A percentile compares a stretch with the other conserved stretches of the same genome.
phyloP scores from a whole-genome alignment of 805 yeast genomes.

The Saccharomycopsis vini region DNA sequence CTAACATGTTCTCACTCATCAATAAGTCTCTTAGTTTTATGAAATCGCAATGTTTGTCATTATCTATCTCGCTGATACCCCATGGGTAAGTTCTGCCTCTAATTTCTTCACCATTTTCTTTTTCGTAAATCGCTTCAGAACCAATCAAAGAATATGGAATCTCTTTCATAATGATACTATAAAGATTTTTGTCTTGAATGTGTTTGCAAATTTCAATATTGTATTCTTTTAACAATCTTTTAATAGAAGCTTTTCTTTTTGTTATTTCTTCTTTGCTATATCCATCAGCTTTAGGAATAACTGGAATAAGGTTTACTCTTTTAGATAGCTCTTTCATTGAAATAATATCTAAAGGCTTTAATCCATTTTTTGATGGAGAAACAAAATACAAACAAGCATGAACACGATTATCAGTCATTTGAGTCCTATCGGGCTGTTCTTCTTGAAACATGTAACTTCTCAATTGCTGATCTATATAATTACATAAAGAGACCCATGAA shows the following conservation, averaged over 20 bases:
- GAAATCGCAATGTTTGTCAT: slow-evolving; percentile 72
- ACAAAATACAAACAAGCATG: slow-evolving; percentile 84
- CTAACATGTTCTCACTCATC: slow-evolving; percentile 65
- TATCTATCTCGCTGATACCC: slow-evolving; percentile 84
- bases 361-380: slow-evolving; percentile 53
- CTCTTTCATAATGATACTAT: slow-evolving; percentile 29
- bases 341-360: slow-evolving; percentile 60
- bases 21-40: slow-evolving; percentile 51
- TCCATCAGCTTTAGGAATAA: slow-evolving; percentile 74
- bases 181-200: slow-evolving; percentile 30
- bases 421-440: slow-evolving; percentile 56
- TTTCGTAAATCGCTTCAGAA: slow-evolving; percentile 41
- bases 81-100: slow-evolving; percentile 74
- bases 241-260: slow-evolving; percentile 45
- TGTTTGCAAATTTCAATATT: slow-evolving; percentile 52
- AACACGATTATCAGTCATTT: slow-evolving; percentile 54
- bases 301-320: slow-evolving; percentile 75
- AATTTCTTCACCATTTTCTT: slow-evolving; percentile 39
- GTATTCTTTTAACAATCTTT: slow-evolving; percentile 41
- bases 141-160: slow-evolving; percentile 72
- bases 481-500: slow-evolving; percentile 60
- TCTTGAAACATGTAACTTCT: slow-evolving; percentile 62
- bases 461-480: slow-evolving; percentile 75
- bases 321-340: slow-evolving; percentile 62
- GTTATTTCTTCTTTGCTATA: slow-evolving; percentile 48